Percentiles rank a stretch among this genome's conserved stretches.
Evolutionary conservation across 2,329 filamentous ascomycete genomes (phyloP).

Genomic region (Anthostomella pinea): DNA sequence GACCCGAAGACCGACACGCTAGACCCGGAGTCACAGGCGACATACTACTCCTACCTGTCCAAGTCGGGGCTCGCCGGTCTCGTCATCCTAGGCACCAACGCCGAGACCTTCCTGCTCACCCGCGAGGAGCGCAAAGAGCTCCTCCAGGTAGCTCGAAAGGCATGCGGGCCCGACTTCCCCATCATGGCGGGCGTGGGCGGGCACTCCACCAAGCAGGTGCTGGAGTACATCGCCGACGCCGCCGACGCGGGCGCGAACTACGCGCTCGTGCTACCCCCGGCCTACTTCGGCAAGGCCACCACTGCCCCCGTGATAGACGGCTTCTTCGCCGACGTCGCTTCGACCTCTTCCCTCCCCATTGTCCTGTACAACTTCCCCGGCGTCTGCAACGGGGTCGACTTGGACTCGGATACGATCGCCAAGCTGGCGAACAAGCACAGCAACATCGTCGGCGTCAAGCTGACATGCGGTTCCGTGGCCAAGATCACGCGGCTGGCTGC

Average conservation of each 20-base stretch:
- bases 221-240: slow-evolving; percentile 59
- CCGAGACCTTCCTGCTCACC: slow-evolving; percentile 45
- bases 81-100: slow-evolving; percentile 34
- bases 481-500: slow-evolving; percentile 57
- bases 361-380: slow-evolving; percentile 68
- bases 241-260: slow-evolving; percentile 59
- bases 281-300: slow-evolving; percentile 64
- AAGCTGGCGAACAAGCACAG: slow-evolving; percentile 45
- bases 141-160: slow-evolving; percentile 52
- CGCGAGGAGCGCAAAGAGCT: slow-evolving; percentile 57
- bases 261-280: slow-evolving; percentile 58
- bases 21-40: slow-evolving; percentile 42
- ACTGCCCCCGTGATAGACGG: slow-evolving; percentile 53
- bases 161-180: slow-evolving; percentile 52
- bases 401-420: slow-evolving; percentile 62
- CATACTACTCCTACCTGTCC: slow-evolving; percentile 50
- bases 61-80: slow-evolving; percentile 31
- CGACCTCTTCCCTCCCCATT: slow-evolving; percentile 51
- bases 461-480: slow-evolving; percentile 62
- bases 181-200: slow-evolving; percentile 63
- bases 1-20: slow-evolving; percentile 46
- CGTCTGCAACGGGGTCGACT: slow-evolving; percentile 65
- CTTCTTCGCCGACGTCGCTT: slow-evolving; percentile 58
- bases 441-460: slow-evolving; percentile 62
- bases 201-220: slow-evolving; percentile 62